Percentiles rank a stretch among this genome's conserved stretches.
These are phyloP conservation scores for Elaeis oleifera DNA, from an alignment of 202 grass and related monocot species.

Conservation along the genomic window DNA sequence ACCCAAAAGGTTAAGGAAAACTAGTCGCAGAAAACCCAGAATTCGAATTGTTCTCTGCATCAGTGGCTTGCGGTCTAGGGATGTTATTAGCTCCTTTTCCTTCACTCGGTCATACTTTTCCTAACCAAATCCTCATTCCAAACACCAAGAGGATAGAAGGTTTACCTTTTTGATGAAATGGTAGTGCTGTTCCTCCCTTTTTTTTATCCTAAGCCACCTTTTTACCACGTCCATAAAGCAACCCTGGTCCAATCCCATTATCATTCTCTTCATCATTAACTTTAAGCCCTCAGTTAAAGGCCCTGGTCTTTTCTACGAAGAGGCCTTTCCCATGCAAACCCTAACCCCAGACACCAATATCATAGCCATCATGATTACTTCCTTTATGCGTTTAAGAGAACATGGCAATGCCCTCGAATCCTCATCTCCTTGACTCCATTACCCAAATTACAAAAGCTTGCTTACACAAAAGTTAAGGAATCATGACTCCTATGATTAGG, in stretches of 20 bases:
- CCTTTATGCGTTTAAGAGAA: constrained; percentile 5
- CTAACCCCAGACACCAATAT: constrained; percentile 3
- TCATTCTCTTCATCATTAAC: constrained; percentile 10
- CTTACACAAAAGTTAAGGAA: not conserved
- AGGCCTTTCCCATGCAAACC: constrained; percentile 16
- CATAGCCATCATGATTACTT: constrained; percentile 5
- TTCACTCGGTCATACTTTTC: too few species aligned
- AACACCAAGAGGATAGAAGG: not conserved
- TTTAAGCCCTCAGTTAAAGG: not conserved
- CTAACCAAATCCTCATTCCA: not conserved
- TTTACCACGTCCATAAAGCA: not conserved
- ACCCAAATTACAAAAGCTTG: not conserved
- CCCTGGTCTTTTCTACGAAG: not conserved
- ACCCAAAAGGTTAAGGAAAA: not conserved
- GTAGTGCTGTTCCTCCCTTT: too few species aligned
- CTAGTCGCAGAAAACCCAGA: too few species aligned
- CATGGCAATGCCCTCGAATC: not conserved
- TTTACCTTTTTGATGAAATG: too few species aligned
- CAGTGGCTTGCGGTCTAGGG: too few species aligned
- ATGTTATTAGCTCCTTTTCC: too few species aligned
- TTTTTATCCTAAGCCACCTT: too few species aligned
- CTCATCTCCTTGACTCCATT: not conserved
- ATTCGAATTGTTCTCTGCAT: too few species aligned
- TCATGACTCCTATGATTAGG: not conserved
- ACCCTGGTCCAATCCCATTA: not conserved